These are phyloP conservation scores for Alternaria sp. DNA, from an alignment of 2,329 filamentous ascomycete species.

Conservation along the genomic window DNA sequence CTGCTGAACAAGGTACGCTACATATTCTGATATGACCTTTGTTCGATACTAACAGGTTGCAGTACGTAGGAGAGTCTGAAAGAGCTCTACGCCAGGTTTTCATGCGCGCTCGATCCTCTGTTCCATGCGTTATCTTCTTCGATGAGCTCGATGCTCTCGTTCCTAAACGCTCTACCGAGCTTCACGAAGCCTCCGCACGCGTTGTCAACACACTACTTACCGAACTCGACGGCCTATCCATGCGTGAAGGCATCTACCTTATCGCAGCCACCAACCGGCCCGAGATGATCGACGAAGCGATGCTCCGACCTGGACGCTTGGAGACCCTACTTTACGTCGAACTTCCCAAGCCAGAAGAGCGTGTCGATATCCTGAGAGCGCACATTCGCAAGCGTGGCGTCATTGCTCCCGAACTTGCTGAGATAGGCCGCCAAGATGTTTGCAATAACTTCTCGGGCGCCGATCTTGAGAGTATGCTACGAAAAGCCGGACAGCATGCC, in stretches of 20 bases:
- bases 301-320: conserved; percentile 89
- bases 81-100: conserved; percentile 93
- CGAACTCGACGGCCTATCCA: conserved; percentile 86
- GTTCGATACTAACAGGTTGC: conserved; percentile 18
- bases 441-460: conserved; percentile 82
- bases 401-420: conserved; percentile 65
- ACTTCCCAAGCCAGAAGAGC: conserved; percentile 78
- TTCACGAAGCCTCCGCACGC: conserved; percentile 83
- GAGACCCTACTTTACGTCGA: conserved; percentile 91
- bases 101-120: conserved; percentile 81
- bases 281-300: conserved; percentile 95
- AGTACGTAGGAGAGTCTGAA: conserved; percentile 94
- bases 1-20: conserved; percentile 79
- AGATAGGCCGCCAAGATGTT: conserved; percentile 68
- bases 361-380: conserved; percentile 85
- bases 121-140: conserved; percentile 96
- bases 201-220: conserved; percentile 96
- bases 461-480: conserved; percentile 67
- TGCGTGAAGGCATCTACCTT: conserved; percentile 86
- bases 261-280: conserved; percentile 95
- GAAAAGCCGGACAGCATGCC: conserved; percentile 67
- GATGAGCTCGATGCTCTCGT: conserved; percentile 96
- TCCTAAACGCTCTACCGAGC: conserved; percentile 77
- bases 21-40: neutral
- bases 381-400: conserved; percentile 60